phyloP scores from a whole-genome alignment of 306 rosid species.

The Acacia acuminata region DNA sequence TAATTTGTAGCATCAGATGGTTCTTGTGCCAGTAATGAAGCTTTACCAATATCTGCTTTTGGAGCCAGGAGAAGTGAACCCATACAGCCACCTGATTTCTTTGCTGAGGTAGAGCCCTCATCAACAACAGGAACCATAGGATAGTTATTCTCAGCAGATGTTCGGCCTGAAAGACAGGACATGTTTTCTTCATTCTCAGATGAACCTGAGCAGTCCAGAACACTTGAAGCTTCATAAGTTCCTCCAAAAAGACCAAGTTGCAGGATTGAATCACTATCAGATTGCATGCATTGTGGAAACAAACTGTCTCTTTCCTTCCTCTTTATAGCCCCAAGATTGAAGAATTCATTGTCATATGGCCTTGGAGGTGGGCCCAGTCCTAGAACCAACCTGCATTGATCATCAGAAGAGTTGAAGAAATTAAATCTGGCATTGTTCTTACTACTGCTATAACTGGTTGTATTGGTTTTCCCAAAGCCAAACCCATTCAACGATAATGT shows the following conservation, averaged over 20 bases:
- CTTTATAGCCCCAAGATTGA: neutral
- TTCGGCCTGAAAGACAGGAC: neutral
- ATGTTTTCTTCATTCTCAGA: neutral
- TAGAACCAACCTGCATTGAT: constrained; percentile 3
- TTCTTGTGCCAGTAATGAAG: neutral
- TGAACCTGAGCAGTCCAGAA: constrained; percentile 3
- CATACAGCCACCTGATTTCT: neutral
- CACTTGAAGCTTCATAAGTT: neutral
- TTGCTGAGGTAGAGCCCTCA: constrained; percentile 1
- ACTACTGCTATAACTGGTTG: neutral
- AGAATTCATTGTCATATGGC: neutral
- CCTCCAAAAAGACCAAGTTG: constrained; percentile 11
- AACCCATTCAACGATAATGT: neutral
- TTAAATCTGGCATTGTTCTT: neutral
- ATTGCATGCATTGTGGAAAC: neutral
- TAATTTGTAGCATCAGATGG: neutral
- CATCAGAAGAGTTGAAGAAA: neutral
- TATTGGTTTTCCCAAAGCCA: neutral
- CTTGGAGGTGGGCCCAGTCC: neutral
- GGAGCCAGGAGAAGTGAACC: neutral
- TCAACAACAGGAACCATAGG: neutral
- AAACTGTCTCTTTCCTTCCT: neutral
- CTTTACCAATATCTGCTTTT: neutral
- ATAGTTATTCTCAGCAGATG: neutral
- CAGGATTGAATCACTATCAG: constrained; percentile 6